Conservation (phyloP, 306 rosid species). For the Glycine latifolia region DNA sequence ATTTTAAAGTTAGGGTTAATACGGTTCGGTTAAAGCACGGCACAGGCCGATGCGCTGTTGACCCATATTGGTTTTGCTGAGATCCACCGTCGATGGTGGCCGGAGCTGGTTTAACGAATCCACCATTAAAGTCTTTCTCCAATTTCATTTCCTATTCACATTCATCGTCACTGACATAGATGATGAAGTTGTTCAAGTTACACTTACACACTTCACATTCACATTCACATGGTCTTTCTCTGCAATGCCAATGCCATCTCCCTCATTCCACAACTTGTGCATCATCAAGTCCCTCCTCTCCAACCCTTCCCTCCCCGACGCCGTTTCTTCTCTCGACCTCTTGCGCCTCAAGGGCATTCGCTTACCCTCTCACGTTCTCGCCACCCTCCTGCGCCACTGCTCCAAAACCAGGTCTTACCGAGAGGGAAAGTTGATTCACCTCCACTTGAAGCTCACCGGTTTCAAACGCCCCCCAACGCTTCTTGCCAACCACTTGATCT, state of each 20-base stretch:
- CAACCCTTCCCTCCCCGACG: constrained; percentile 62
- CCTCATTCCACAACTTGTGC: constrained; percentile 60
- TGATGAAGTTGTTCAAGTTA: constrained; percentile 43
- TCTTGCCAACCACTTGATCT: constrained; percentile 73
- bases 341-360: constrained; percentile 72
- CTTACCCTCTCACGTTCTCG: constrained; percentile 66
- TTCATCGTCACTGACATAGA: constrained; percentile 35
- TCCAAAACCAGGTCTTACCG: constrained; percentile 53
- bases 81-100: constrained; percentile 50
- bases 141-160: neutral
- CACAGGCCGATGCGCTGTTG: neutral
- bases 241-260: constrained; percentile 70
- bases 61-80: neutral
- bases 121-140: neutral
- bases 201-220: constrained; percentile 12
- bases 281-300: constrained; percentile 63
- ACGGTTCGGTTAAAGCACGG: neutral
- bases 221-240: constrained; percentile 42
- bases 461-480: constrained; percentile 66
- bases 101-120: constrained; percentile 33
- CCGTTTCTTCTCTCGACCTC: constrained; percentile 70
- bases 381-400: constrained; percentile 69
- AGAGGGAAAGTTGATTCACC: constrained; percentile 73
- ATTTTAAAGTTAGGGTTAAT: neutral
- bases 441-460: constrained; percentile 75